Conservation (phyloP, 1,284 basidiomycete genomes). For the Ustilago cynodontis region DNA sequence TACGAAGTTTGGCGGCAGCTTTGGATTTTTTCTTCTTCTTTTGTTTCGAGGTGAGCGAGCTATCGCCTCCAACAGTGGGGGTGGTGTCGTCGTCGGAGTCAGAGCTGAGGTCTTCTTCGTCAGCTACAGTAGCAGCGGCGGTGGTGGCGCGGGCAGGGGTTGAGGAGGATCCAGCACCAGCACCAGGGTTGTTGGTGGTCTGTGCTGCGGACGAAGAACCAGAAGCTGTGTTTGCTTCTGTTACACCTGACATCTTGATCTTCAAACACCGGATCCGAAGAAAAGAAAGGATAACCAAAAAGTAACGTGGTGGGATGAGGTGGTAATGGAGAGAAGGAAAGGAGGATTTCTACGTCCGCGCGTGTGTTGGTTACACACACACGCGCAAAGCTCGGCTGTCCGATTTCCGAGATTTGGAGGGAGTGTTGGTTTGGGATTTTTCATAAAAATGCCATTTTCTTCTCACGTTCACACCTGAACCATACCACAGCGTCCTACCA, state of each 20-base stretch:
- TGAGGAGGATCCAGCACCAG: conserved; percentile 8
- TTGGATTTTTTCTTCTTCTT: conserved; percentile 63
- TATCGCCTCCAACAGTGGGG: conserved; percentile 11
- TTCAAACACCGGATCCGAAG: no score
- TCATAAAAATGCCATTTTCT: no score
- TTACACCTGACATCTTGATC: conserved; percentile 8
- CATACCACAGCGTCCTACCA: neutral
- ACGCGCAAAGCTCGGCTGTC: neutral
- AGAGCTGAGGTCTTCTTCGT: conserved; percentile 21
- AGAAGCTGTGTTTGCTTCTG: neutral
- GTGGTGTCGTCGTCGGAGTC: conserved; percentile 16
- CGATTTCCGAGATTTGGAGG: conserved; percentile 17
- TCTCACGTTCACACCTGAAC: neutral
- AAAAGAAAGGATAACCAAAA: neutral
- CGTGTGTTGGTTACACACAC: conserved; percentile 7
- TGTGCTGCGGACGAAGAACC: neutral
- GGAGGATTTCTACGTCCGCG: neutral
- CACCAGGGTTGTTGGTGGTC: neutral
- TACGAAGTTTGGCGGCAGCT: conserved; percentile 57
- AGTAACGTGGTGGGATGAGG: no score
- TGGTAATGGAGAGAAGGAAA: neutral
- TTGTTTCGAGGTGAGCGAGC: conserved; percentile 44
- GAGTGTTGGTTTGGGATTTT: conserved; percentile 19
- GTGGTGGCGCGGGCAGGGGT: neutral
- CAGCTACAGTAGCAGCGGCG: neutral